A percentile compares a stretch with the other conserved stretches of the same genome.
phyloP scores from a whole-genome alignment of 2,329 filamentous ascomycete species.

The Zymoseptoria tritici region DNA sequence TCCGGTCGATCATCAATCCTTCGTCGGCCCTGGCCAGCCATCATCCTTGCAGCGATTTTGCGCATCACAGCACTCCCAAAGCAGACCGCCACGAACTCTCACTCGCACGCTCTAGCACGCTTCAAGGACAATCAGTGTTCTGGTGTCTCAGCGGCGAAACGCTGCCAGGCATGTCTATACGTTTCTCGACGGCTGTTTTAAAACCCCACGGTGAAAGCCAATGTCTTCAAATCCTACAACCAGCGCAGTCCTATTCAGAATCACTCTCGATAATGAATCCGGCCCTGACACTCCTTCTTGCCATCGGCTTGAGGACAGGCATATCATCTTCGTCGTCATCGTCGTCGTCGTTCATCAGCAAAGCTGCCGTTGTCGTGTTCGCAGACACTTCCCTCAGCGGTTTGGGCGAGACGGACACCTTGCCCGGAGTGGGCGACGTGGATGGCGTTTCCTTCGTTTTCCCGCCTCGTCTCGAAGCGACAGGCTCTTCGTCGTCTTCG shows the following conservation, averaged over 20 bases:
- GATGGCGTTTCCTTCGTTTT: constrained; percentile 13
- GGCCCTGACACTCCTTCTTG: constrained; percentile 32
- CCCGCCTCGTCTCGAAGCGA: constrained; percentile 1
- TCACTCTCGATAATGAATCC: constrained; percentile 38
- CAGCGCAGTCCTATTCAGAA: constrained; percentile 11
- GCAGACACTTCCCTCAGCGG: constrained; percentile 17
- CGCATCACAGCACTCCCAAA: no score
- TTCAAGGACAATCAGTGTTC: no score
- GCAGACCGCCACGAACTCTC: no score
- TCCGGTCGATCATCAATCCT: no score
- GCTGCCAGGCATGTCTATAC: no score
- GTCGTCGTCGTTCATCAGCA: constrained; percentile 31
- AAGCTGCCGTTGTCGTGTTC: constrained; percentile 34
- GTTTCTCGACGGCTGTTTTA: no score
- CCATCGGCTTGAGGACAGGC: constrained; percentile 28
- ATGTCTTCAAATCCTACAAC: not conserved
- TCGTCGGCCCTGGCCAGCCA: no score
- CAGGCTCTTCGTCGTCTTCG: constrained; percentile 8
- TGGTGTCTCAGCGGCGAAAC: no score
- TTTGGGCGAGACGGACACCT: not conserved
- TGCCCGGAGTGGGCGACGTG: constrained; percentile 12
- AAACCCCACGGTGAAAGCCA: no score
- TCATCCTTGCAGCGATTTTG: no score
- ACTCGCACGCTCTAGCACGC: no score
- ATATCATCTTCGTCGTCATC: constrained; percentile 37